phyloP scores from a whole-genome alignment of 78 protist species.

The Chrysochromulina parva region DNA sequence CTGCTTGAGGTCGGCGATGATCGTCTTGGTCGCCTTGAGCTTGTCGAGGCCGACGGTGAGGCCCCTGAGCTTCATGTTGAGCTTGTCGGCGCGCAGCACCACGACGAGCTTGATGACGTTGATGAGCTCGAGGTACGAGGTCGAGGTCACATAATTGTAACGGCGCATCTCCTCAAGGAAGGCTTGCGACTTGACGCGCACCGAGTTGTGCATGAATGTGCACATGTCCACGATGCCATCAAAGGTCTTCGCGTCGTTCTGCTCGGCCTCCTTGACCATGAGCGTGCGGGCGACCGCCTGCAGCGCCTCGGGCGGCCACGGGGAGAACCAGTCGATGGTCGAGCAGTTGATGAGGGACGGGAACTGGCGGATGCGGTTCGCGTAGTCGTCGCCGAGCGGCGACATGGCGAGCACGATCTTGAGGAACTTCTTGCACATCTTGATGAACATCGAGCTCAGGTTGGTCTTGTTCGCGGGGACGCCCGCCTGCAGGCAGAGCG shows the following conservation, averaged over 20 bases:
- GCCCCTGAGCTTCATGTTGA: conserved; percentile 7
- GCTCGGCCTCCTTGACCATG: neutral
- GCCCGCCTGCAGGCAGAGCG: neutral
- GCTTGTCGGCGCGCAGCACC: neutral
- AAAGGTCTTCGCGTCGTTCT: neutral
- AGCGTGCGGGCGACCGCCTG: conserved; percentile 39
- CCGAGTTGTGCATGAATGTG: conserved; percentile 73
- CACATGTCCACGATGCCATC: conserved; percentile 50
- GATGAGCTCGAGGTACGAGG: conserved; percentile 73
- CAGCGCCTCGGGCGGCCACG: conserved; percentile 81
- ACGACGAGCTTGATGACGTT: conserved; percentile 22
- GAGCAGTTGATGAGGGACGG: conserved; percentile 73
- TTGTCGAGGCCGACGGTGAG: conserved; percentile 43
- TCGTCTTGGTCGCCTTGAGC: conserved; percentile 1
- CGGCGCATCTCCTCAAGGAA: conserved; percentile 58
- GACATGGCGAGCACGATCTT: conserved; percentile 66
- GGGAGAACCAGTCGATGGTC: conserved; percentile 91
- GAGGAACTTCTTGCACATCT: conserved; percentile 10
- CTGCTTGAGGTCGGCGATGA: neutral
- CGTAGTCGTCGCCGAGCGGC: conserved; percentile 65
- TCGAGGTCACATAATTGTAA: conserved; percentile 75
- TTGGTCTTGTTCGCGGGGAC: conserved; percentile 1
- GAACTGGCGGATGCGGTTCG: conserved; percentile 48
- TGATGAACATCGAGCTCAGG: conserved; percentile 49
- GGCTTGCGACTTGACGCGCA: conserved; percentile 6